Base-by-base conservation (phyloP, 2,329 filamentous ascomycete genomes). In the Hypoxylon sp. region DNA sequence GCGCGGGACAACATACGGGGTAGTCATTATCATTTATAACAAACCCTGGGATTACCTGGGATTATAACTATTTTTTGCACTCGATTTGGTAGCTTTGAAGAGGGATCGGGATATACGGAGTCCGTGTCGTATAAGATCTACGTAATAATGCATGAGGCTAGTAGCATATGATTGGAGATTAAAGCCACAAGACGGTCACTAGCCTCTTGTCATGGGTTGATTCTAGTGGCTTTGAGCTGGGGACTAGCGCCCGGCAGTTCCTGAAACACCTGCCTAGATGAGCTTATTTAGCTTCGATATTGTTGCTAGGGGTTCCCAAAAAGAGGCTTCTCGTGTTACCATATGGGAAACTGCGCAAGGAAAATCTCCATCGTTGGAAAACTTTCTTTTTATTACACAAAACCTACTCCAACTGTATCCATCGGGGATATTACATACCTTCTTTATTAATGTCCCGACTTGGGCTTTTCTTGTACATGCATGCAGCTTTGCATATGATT, bases 191-290 rank as follows among this genome's bases (percentile, higher is more conserved):
- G 5, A 45, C 6, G 5, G 23, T 51, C 50, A 55, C 43, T 27
- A 62, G 54, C 58, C 63, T 59, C 32, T 45, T 57, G n/a, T 37
- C 27, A 51, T n/a, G 29, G 55, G 30, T 62, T 19, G 6, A n/a
- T 32, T 56, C 34, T 25, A 51, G 54, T 51, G 59, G 54, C 48
- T 57, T n/a, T 25, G 21, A 27, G n/a, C 45, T 55, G 45, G 56
- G 29, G 32, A 41, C 54, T 59, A 68, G 41, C 50, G 47, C 19
- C 53, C 65, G 61, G 65, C 62, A 68, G 59, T 68, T 65, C 62
- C 47, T 65, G 62, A 68, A 68, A 65, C 62, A 61, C 25, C 58
- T 68, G 37, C 37, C 37, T 14, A 41, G 37, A 41, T 41, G 51
- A 61, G 58, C 53, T 62, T 59, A 62, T 52, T 64, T 54, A 30